Base-by-base conservation (phyloP, 768 basidiomycete genomes). In the Mycena vulgaris region DNA sequence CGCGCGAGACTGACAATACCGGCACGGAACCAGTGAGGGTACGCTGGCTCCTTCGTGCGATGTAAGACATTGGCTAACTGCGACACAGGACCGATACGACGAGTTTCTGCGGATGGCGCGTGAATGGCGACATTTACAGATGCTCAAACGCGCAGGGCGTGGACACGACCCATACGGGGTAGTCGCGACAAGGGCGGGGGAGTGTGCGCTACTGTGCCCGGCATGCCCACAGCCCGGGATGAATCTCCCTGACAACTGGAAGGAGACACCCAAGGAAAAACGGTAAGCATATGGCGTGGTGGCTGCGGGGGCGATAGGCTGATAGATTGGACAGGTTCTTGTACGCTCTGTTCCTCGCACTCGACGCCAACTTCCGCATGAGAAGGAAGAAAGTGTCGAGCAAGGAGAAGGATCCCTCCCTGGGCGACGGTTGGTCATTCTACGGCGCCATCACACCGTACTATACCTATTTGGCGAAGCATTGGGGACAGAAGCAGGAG, bases 171-270 rank as follows among this genome's bases (percentile, higher is more conserved):
- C 30, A 10, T 16, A 9, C 13, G 56, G 56, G 6, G 27, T 57
- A 9, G 25, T 13, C 1, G 35, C 33, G 10, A 60, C 30, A 19
- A 27, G 42, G 7, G 30, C 48, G 10, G 75, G 75, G 2, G 55
- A 71, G 23, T 63, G 75, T 5, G 69, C 66, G 0, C n/a, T 78
- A 0, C 75, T 77, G 10, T 78, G 80, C 23, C 69, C 76, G 0
- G 66, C 75, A 14, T 81, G 79, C 56, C 78, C 75, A 5, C 77
- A 78, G n/a, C 75, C 74, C 0, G 75, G 74, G 0, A 62, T 78
- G 5, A 80, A 80, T 45, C 35, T 78, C 1, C 71, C 71, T 17
- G 21, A 42, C 3, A 25, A 69, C 21, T 72, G 73, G 68, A 28
- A 67, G 16, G 49, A 58, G 8, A n/a, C n/a, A n/a, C n/a, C n/a